These are phyloP conservation scores for Rosa chinensis DNA, from an alignment of 306 rosid genomes.

Conservation along the genomic window DNA sequence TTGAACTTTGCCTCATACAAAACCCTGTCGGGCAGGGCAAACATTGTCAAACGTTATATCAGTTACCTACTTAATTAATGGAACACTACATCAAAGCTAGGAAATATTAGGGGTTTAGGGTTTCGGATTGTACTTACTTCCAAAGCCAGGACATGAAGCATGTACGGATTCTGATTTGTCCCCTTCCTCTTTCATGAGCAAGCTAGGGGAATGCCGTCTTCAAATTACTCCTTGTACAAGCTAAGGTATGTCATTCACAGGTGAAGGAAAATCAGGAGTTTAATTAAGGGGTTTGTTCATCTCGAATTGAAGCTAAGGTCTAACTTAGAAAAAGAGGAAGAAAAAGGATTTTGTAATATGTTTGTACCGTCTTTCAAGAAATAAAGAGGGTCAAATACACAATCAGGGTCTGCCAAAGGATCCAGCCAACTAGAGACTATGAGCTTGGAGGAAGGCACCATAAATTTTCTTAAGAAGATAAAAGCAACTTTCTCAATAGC, in stretches of 20 bases:
- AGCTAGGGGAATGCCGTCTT: background rate
- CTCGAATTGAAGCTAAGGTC: background rate
- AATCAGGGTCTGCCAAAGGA: too few species aligned
- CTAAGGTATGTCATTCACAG: background rate
- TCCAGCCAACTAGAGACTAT: too few species aligned
- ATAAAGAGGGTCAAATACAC: background rate
- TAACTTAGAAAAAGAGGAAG: too few species aligned
- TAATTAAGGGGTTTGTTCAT: background rate
- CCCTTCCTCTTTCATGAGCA: background rate
- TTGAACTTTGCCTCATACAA: background rate
- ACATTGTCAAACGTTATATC: background rate
- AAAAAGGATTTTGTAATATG: too few species aligned
- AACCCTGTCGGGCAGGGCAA: background rate
- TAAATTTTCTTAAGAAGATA: too few species aligned
- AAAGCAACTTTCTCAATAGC: too few species aligned
- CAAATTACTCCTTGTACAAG: background rate
- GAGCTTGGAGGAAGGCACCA: too few species aligned
- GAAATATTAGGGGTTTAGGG: background rate
- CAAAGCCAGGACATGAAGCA: background rate
- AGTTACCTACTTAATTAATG: background rate
- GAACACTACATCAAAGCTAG: background rate
- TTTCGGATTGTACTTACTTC: background rate
- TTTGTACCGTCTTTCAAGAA: background rate
- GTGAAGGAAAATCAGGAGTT: background rate
- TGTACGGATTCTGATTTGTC: background rate